Percentiles rank a stretch among this genome's conserved stretches.
Conservation (phyloP, 2,329 filamentous ascomycete genomes). For the Fusarium bactridioides region DNA sequence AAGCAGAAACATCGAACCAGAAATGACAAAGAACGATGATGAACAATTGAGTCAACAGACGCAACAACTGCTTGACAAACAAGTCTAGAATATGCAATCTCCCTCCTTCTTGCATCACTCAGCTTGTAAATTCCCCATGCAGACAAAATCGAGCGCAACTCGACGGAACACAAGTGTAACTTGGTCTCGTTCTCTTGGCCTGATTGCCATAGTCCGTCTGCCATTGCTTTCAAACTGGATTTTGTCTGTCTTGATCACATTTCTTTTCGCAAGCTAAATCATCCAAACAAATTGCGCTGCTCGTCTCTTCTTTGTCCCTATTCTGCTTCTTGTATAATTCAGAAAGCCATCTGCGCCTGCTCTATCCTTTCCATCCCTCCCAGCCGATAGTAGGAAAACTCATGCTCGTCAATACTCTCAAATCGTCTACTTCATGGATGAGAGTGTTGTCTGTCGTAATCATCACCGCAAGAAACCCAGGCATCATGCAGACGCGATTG, state of each 20-base stretch:
- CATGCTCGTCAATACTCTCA: constrained; percentile 23
- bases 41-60: constrained; percentile 23
- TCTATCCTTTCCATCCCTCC: constrained; percentile 13
- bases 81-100: constrained; percentile 25
- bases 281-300: constrained; percentile 7
- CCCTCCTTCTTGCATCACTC: constrained; percentile 18
- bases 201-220: constrained; percentile 2
- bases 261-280: constrained; percentile 8
- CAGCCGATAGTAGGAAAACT: constrained; percentile 13
- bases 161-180: not conserved
- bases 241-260: constrained; percentile 11
- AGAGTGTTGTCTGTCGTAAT: constrained; percentile 39
- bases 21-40: constrained; percentile 11
- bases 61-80: constrained; percentile 26
- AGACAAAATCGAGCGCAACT: constrained; percentile 3
- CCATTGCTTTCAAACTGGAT: constrained; percentile 21
- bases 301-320: constrained; percentile 19
- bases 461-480: constrained; percentile 27
- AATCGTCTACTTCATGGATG: constrained; percentile 30
- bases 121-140: constrained; percentile 4
- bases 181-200: not conserved
- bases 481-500: not conserved
- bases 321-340: constrained; percentile 21
- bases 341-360: constrained; percentile 33
- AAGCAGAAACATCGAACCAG: constrained; percentile 27